Conservation (phyloP, 192 early-diverging fungal genomes). For the Backusella luteola region DNA sequence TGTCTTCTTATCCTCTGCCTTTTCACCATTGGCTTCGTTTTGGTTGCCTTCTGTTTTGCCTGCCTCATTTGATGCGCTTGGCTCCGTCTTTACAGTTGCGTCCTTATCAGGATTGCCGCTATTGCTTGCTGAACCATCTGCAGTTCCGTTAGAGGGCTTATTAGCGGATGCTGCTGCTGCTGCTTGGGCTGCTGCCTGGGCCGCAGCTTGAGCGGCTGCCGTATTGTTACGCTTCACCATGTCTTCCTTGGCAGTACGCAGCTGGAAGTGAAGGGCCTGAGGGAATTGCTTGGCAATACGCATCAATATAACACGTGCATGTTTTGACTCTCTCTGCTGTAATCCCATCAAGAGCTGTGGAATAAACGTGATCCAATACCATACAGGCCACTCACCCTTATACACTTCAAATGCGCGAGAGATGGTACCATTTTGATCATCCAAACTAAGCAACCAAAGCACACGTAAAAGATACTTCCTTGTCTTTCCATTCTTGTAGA, state of each 20-base stretch:
- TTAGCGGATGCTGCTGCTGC: not conserved
- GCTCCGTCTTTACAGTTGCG: not conserved
- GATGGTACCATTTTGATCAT: slow-evolving; percentile 75
- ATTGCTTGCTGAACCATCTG: slow-evolving; percentile 6
- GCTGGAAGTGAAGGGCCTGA: slow-evolving; percentile 88
- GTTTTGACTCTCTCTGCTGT: slow-evolving; percentile 75
- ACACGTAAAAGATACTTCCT: slow-evolving; percentile 91
- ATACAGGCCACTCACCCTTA: slow-evolving; percentile 88
- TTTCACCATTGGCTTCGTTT: not conserved
- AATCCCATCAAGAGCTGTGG: slow-evolving; percentile 89
- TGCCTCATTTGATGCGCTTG: not conserved
- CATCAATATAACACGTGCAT: slow-evolving; percentile 80
- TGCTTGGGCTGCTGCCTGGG: not conserved
- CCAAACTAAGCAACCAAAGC: slow-evolving; percentile 91
- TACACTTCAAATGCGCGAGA: slow-evolving; percentile 82
- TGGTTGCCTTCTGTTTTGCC: not conserved
- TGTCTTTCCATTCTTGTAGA: slow-evolving; percentile 83
- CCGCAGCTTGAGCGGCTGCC: not conserved
- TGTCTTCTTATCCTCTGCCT: not conserved
- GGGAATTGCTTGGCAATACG: slow-evolving; percentile 94
- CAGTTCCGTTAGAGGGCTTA: slow-evolving; percentile 12
- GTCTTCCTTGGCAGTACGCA: slow-evolving; percentile 93
- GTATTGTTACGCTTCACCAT: slow-evolving; percentile 54
- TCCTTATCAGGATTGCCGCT: not conserved
- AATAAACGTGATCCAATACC: slow-evolving; percentile 99